Evolutionary conservation across 225 moss, liverwort and hornwort species (phyloP).

Genomic region (Rhytidiadelphus loreus): DNA sequence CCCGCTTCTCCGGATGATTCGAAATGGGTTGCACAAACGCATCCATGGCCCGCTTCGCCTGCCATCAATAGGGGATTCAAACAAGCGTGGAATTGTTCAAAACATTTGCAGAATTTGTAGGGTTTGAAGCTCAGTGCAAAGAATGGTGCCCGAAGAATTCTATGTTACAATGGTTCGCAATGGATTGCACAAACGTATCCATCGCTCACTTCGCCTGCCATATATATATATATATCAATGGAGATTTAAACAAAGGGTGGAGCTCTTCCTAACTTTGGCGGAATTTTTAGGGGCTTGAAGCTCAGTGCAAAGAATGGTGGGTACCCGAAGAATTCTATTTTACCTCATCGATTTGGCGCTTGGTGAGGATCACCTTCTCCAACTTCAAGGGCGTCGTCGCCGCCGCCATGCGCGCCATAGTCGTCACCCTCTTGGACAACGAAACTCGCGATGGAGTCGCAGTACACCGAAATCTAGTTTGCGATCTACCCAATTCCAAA

Average conservation of each 20-base stretch:
- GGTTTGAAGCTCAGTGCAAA: background rate
- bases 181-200: slow-evolving; percentile 22
- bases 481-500: background rate
- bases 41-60: slow-evolving; percentile 49
- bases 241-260: background rate
- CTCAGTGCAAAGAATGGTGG: background rate
- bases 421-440: background rate
- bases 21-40: slow-evolving; percentile 27
- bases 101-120: background rate
- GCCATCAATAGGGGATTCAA: background rate
- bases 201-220: slow-evolving; percentile 1
- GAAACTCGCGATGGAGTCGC: background rate
- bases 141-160: background rate
- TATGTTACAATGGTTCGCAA: background rate
- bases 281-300: background rate
- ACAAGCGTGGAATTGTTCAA: background rate
- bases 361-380: slow-evolving; percentile 37
- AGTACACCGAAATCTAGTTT: background rate
- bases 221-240: background rate
- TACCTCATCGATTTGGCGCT: slow-evolving; percentile 29
- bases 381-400: slow-evolving; percentile 25
- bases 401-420: slow-evolving; percentile 19
- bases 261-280: background rate
- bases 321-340: background rate
- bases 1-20: slow-evolving; percentile 40